These are phyloP conservation scores for Camellia sinensis DNA, from an alignment of 148 eudicot genomes.

Conservation along the genomic window DNA sequence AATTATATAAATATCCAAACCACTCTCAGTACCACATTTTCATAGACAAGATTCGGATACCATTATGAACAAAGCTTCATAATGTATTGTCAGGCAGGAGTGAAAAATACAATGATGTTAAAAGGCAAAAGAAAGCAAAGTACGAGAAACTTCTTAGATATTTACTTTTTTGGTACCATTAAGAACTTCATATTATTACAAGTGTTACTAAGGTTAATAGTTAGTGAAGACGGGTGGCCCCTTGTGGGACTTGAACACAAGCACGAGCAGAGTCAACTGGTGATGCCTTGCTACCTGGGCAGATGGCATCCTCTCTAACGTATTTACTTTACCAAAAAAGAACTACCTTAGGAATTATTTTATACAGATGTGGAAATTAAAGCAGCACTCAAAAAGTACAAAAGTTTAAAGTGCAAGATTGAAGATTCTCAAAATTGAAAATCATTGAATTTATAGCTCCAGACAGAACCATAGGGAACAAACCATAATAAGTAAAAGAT, in stretches of 20 bases:
- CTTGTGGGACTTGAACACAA: no score
- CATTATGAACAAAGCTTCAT: not conserved
- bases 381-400: not conserved
- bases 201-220: no score
- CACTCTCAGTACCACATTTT: not conserved
- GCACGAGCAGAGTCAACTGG: no score
- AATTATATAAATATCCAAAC: no score
- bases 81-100: not conserved
- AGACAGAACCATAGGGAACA: no score
- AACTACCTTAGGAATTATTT: no score
- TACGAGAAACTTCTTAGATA: not conserved
- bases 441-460: not conserved
- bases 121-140: not conserved
- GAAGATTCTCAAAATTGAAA: slow-evolving; percentile 3
- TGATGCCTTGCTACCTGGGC: no score
- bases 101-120: not conserved
- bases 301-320: no score
- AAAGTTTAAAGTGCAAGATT: not conserved
- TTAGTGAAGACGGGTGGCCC: no score
- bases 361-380: not conserved
- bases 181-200: no score
- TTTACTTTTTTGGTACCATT: not conserved
- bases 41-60: not conserved
- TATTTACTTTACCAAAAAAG: no score
- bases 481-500: no score